Evolutionary conservation across 129 eudicot species (phyloP), one percentile per base, ranked within the genome.

Genomic region (Flaveria ramosissima): DNA sequence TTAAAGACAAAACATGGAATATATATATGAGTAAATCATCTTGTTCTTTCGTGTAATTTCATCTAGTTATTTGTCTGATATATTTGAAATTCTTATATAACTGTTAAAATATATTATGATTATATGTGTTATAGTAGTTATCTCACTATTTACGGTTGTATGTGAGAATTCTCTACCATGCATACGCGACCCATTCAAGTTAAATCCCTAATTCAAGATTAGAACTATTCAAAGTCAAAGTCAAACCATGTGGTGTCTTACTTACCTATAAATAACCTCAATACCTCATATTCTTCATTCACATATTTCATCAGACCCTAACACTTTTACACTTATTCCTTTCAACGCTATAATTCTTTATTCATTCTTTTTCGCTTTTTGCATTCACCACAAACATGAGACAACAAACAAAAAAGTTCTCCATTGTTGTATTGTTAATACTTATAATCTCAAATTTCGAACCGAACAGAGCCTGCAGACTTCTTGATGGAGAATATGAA

Each of bases 401-500:
- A 46, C 4, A 21, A 0, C 20, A 60, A 72, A 27, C 56, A 27
- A 23, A 82, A 20, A 30, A 12, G 1, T 55, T 82, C 10, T 24
- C 41, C 17, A 39, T 53, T 26, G 26, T 72, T 23, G 27, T 60
- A 50, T 27, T 48, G 23, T 45, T 83, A 15, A n/a, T 72, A 67
- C 9, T 78, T 19, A 14, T 72, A 14, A 52, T 68, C 17, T 27
- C 73, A 8, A 73, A 73, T 46, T 30, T 73, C 32, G 6, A 73
- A 67, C 55, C 21, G 0, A 57, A 47, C 46, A 68, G 24, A 78
- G 83, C 86, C 0, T 27, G 71, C 21, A 67, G 86, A 68, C 74
- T 87, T 66, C 74, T 84, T 23, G 24, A 76, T 19, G 84, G 72
- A 32, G 84, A 78, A 17, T 60, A 57, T 56, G 72, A 73, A 74